Evolutionary conservation across 805 yeast species (phyloP).

Genomic region (Hanseniaspora occidentalis): DNA sequence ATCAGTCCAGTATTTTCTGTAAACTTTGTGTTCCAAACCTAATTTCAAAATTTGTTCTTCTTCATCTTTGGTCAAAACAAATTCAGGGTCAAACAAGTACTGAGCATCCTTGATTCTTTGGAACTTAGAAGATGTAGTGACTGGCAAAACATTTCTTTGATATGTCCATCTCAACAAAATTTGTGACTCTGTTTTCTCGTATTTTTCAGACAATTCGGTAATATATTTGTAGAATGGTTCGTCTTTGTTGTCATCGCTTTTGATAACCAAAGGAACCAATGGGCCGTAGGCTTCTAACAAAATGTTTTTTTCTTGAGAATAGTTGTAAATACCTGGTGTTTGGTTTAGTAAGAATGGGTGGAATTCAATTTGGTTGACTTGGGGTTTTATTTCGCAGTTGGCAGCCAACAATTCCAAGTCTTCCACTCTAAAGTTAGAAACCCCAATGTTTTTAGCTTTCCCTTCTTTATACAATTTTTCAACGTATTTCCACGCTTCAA

Average conservation of each 20-base stretch:
- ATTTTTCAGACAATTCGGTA: conserved; percentile 39
- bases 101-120: conserved; percentile 47
- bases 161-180: conserved; percentile 60
- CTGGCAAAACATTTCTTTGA: conserved; percentile 52
- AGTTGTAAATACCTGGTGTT: conserved; percentile 41
- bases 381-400: conserved; percentile 32
- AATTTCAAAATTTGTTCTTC: conserved; percentile 28
- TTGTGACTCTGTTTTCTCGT: conserved; percentile 47
- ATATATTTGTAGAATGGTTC: conserved; percentile 28
- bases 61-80: conserved; percentile 41
- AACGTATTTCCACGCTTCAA: conserved; percentile 40
- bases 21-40: conserved; percentile 27
- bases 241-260: conserved; percentile 19
- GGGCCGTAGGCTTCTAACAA: conserved; percentile 56
- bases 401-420: conserved; percentile 33
- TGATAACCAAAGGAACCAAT: conserved; percentile 45
- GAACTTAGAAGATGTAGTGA: conserved; percentile 56
- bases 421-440: conserved; percentile 42
- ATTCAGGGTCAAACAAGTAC: conserved; percentile 34
- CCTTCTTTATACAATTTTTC: conserved; percentile 41
- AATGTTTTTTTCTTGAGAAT: conserved; percentile 35
- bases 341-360: conserved; percentile 61
- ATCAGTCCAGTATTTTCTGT: conserved; percentile 25
- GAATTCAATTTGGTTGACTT: conserved; percentile 52
- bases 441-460: conserved; percentile 44